Evolutionary conservation across 768 basidiomycete genomes (phyloP), one percentile per base, ranked within the genome.

Genomic region (Paxillus ammoniavirescens): DNA sequence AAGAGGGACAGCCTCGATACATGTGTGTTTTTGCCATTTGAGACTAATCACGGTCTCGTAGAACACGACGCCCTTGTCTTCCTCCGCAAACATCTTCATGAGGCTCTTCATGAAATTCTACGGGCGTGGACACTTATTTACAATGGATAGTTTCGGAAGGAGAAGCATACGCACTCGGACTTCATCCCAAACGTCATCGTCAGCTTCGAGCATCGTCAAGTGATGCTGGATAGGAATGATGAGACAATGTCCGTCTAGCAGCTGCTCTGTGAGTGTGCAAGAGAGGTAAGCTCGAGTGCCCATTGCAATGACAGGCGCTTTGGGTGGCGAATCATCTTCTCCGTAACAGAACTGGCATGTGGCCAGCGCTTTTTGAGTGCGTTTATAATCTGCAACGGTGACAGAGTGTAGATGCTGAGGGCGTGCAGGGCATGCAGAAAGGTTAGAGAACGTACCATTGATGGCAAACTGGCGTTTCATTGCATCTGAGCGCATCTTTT

Each of bases 141-240:
- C 17, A 17, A 14, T 36, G 18, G 18, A 37, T 9, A 49, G 4
- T 35, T 14, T 35, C 12, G 35, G 4, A 35, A 49, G 8, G 30
- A 47, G 26, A 46, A 38, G 44, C 41, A 51, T 18, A 70, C 87
- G 51, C 64, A 96, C 96, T 73, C 81, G 81, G 53, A 93, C 86
- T 81, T 98, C 96, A 57, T 98, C 96, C 96, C 96, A 99, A 21
- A 95, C 89, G 63, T 99, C 96, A 57, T 98, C 94, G 59, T 99
- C 96, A 28, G 84, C 90, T 70, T 98, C 96, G 3, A 99, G 77
- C 79, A 87, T 91, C 42, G 84, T 86, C 43, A 98, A 71, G 68
- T 94, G 87, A 67, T 99, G 97, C 59, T 98, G 92, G 13, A 97
- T 89, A 5, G 97, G 97, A 6, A 98, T 92, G 58, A 99, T 98